phyloP scores from a whole-genome alignment of 1,284 basidiomycete genomes.

The Clitocybe nebularis region DNA sequence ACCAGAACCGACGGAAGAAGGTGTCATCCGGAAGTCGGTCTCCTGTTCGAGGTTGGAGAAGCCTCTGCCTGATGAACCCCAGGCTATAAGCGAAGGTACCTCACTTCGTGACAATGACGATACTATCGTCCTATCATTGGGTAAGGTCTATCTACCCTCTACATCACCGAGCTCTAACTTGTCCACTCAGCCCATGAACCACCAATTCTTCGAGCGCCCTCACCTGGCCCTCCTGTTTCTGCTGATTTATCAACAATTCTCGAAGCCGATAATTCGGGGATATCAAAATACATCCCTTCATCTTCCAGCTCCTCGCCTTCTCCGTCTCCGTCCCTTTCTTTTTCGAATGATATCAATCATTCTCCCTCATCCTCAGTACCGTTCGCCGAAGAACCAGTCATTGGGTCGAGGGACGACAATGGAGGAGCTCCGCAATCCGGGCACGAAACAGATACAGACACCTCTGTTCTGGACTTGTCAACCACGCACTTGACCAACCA shows the following conservation, averaged over 20 bases:
- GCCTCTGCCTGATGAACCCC: slow-evolving; percentile 20
- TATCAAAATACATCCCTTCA: slow-evolving; percentile 52
- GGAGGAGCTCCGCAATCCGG: slow-evolving; percentile 5
- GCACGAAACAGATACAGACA: slow-evolving; percentile 23
- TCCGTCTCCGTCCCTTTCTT: slow-evolving; percentile 17
- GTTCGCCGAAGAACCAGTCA: not conserved
- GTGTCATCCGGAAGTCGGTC: slow-evolving; percentile 26
- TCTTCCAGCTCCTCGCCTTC: slow-evolving; percentile 19
- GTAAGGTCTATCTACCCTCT: not conserved
- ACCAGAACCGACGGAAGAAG: slow-evolving; percentile 17
- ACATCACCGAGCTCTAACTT: no score
- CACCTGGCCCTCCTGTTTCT: slow-evolving; percentile 33
- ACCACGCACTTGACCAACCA: slow-evolving; percentile 51
- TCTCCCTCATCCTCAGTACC: slow-evolving; percentile 2
- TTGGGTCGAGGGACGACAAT: not conserved
- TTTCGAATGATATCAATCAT: not conserved
- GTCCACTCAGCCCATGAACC: no score
- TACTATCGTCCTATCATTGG: slow-evolving; percentile 6
- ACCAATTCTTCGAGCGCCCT: slow-evolving; percentile 24
- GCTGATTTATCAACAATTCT: slow-evolving; percentile 69
- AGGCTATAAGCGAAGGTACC: slow-evolving; percentile 10
- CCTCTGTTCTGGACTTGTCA: slow-evolving; percentile 53
- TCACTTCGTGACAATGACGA: slow-evolving; percentile 10
- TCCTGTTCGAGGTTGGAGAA: slow-evolving; percentile 31
- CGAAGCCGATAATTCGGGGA: slow-evolving; percentile 69